Base-by-base conservation (phyloP, 2,329 filamentous ascomycete species). In the Neurospora sp. region DNA sequence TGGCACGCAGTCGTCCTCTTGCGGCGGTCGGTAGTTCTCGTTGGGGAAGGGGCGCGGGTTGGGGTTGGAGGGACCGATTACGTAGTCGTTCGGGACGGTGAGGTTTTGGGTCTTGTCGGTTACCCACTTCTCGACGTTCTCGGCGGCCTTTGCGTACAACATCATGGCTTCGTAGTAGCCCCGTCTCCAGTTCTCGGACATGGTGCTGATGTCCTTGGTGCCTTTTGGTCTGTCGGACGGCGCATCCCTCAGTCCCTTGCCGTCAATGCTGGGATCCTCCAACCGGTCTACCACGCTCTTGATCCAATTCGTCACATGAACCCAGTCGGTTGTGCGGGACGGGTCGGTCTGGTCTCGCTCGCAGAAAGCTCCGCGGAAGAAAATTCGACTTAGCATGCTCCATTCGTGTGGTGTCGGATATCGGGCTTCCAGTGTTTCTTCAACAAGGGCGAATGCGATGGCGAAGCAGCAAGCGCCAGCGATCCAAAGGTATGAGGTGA, bases 121-220 rank as follows among this genome's bases (percentile, higher is more conserved):
- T 17, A 96, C 84, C 85, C 90, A 93, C 66, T 91, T 91, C 73
- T 97, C 92, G 33, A 96, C 82, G 74, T 94, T 88, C 80, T 97
- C 94, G 4, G 93, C 89, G 0, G 90, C 88, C 73, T 88, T 87
- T 0, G 91, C 94, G 71, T 88, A 88, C 11, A 90, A 85, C 88
- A 97, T 92, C 66, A 97, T 81, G 3, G 89, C 86, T 76, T 96
- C 89, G 76, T 91, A 93, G 80, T 98, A 98, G 0, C 93, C 93
- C 69, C 92, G 85, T 75, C 91, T 85, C 95, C 94, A 98, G 67
- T 90, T 84, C 79, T 96, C 92, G 72, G 89, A 90, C 82, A 93
- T 97, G 6, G 81, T 85, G 1, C 87, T 87, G 69, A 96, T 83
- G 77, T 97, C 92, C 73, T 88, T 88, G 0, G 88, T 88, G 2